Base-by-base conservation (phyloP, 208 protist species). In the Trypanosoma melophagium region DNA sequence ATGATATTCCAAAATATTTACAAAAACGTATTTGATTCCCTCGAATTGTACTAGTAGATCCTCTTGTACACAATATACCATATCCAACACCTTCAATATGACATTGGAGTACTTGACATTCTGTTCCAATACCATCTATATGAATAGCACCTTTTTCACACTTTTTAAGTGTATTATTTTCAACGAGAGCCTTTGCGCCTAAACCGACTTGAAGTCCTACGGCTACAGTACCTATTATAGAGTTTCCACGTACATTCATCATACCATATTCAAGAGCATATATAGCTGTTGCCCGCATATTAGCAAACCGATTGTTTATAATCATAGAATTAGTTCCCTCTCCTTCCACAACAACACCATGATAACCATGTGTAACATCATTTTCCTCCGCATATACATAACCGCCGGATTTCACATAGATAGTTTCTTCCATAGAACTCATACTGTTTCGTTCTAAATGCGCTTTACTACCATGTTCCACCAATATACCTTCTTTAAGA, bases 281-380 rank as follows among this genome's bases (percentile, higher is more conserved):
- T n/a, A 79, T 40, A 2, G 73, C 72, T 22, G 50, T 57, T 13
- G 8, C 40, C 17, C 22, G 57, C 8, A 75, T 58, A 21, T 55
- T 52, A 22, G 41, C 24, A 51, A 83, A 74, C 25, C 40, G 40
- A 58, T 75, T 71, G 22, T 31, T 24, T 9, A 65, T 42, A 44
- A 77, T n/a, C 8, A 38, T 57, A 60, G 41, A 64, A 9, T 52
- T 71, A 40, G 60, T 80, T 44, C 44, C 47, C 9, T 57, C 8
- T n/a, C 69, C 78, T 17, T 44, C 28, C 1, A 80, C 65, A 53
- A 74, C 45, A n/a, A 83, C 49, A 28, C 68, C 69, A 35, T 69
- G 38, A 21, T 64, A 38, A 41, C 68, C 40, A 35, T 77, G 72
- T 22, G 55, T 65, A 12, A 79, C 21, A 42, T 66, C 58, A 60